Evolutionary conservation across 257 asterid species (phyloP).

Genomic region (Cruciata laevipes): DNA sequence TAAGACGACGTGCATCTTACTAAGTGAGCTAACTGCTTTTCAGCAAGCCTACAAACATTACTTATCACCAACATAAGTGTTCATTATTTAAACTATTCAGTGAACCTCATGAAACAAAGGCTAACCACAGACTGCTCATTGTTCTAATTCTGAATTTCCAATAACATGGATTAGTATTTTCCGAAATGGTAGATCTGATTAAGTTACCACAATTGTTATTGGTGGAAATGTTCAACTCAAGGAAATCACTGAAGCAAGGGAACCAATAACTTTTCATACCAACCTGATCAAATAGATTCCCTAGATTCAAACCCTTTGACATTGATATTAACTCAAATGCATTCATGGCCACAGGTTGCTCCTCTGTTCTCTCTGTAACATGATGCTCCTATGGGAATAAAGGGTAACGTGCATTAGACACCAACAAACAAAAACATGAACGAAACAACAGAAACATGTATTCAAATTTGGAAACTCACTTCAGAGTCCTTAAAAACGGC

Average conservation of each 20-base stretch:
- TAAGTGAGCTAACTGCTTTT: neutral
- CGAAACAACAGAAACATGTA: neutral
- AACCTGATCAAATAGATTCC: constrained; percentile 78
- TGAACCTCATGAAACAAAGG: neutral
- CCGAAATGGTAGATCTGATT: neutral
- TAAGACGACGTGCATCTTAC: too few species aligned
- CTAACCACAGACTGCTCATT: neutral
- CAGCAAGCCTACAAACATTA: neutral
- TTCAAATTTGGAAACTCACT: constrained; percentile 32
- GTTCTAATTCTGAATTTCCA: neutral
- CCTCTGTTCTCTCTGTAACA: constrained; percentile 68
- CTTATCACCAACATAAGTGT: neutral
- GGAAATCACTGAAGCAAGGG: neutral
- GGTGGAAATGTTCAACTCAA: neutral
- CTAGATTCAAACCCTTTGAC: constrained; percentile 91
- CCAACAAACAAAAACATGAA: neutral
- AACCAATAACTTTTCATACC: constrained; percentile 3
- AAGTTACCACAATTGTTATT: neutral
- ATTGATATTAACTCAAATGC: constrained; percentile 93
- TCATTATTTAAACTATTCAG: neutral
- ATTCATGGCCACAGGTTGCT: constrained; percentile 78
- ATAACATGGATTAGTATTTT: neutral
- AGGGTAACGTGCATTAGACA: constrained; percentile 8
- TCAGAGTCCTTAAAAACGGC: constrained; percentile 83
- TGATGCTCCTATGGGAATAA: constrained; percentile 53